These are phyloP conservation scores for Didymellaceae sp. DNA, from an alignment of 2,329 filamentous ascomycete species.

Conservation along the genomic window DNA sequence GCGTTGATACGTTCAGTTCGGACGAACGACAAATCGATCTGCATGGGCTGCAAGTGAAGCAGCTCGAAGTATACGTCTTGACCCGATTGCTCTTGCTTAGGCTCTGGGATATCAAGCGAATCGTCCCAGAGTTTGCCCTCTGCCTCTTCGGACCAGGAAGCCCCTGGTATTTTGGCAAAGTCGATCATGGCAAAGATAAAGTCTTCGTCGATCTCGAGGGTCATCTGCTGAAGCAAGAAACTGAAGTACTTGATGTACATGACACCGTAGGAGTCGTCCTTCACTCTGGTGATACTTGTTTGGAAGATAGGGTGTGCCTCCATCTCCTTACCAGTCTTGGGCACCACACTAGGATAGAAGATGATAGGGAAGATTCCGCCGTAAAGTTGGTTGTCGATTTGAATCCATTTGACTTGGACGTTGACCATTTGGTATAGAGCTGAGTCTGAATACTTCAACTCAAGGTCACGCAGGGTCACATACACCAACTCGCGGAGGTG, in stretches of 20 bases:
- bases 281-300: slow-evolving; percentile 88
- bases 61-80: slow-evolving; percentile 99
- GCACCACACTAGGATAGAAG: slow-evolving; percentile 95
- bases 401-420: slow-evolving; percentile 95
- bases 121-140: slow-evolving; percentile 90
- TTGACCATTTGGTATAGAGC: slow-evolving; percentile 89
- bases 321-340: slow-evolving; percentile 95
- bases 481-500: slow-evolving; percentile 93
- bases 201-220: slow-evolving; percentile 94
- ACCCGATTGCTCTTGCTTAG: slow-evolving; percentile 79
- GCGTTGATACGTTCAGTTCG: slow-evolving; percentile 95
- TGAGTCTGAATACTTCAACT: slow-evolving; percentile 92
- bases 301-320: slow-evolving; percentile 96
- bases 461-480: slow-evolving; percentile 87
- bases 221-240: slow-evolving; percentile 94
- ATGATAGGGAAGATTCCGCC: slow-evolving; percentile 98
- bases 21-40: slow-evolving; percentile 95
- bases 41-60: slow-evolving; percentile 96
- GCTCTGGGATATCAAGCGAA: slow-evolving; percentile 88
- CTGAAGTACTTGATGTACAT: slow-evolving; percentile 99
- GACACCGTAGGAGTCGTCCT: slow-evolving; percentile 97
- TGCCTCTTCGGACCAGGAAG: slow-evolving; percentile 82
- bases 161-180: slow-evolving; percentile 90
- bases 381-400: slow-evolving; percentile 98
- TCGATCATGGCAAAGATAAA: slow-evolving; percentile 97